Evolutionary conservation across 2,329 filamentous ascomycete genomes (phyloP).

Genomic region (Fusarium sp.): DNA sequence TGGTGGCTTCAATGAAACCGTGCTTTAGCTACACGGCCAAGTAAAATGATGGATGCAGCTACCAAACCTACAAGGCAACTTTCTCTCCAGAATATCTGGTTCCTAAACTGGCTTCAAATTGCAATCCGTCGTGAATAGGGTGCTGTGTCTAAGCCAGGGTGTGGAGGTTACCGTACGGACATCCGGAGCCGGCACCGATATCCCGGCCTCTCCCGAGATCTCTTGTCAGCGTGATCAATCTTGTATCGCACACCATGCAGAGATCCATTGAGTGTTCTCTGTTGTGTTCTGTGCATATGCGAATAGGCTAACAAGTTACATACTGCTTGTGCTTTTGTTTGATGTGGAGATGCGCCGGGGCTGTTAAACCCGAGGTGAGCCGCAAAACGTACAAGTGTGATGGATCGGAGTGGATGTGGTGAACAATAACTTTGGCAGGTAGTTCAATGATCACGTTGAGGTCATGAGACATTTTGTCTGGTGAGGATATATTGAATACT

Average conservation of each 20-base stretch:
- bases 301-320: background rate
- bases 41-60: slow-evolving; percentile 9
- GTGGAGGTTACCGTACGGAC: slow-evolving; percentile 11
- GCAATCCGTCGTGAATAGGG: slow-evolving; percentile 17
- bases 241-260: slow-evolving; percentile 27
- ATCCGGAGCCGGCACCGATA: slow-evolving; percentile 34
- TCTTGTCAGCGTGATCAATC: slow-evolving; percentile 30
- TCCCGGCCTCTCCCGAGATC: slow-evolving; percentile 38
- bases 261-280: slow-evolving; percentile 13
- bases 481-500: background rate
- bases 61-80: slow-evolving; percentile 1
- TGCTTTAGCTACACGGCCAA: background rate
- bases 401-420: background rate
- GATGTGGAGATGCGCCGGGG: background rate
- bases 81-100: background rate
- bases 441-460: background rate
- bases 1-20: background rate
- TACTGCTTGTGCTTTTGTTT: slow-evolving; percentile 3
- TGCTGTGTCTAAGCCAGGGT: slow-evolving; percentile 8
- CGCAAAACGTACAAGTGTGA: slow-evolving; percentile 12
- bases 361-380: slow-evolving; percentile 35
- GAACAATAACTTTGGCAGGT: background rate
- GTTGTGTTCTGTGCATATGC: background rate
- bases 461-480: background rate
- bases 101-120: slow-evolving; percentile 12